Base-by-base conservation (phyloP, 1,139 yeast genomes). In the Zygosaccharomyces pseudobailii region DNA sequence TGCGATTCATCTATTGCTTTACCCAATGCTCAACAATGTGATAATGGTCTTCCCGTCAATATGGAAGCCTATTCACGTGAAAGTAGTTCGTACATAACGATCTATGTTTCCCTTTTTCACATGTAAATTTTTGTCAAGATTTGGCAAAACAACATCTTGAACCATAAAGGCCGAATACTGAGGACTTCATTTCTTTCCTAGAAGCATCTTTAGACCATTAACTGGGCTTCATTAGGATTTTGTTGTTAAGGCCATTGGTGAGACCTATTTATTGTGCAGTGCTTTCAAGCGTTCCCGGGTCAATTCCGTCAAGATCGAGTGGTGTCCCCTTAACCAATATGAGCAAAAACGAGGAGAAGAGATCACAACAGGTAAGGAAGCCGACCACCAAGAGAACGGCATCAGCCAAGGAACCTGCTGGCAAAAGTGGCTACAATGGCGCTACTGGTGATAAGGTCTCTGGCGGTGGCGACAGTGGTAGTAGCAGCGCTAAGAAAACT, bases 311-410 rank as follows among this genome's bases (percentile, higher is more conserved):
- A 13, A 38, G 23, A 38, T n/a, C 13, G 23, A 28, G 41, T 28
- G 33, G 41, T 28, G 32, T 38, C 33, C 41, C 41, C 41, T 38
- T 24, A 27, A 23, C 23, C 13, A 22, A 27, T 27, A 38, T 38
- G 41, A 38, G 41, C 32, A 38, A 27, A 23, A 38, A 38, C 22
- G 41, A 38, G 28, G 28, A 25, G 33, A 38, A 38, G 22, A 38
- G 41, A 8, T 17, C 41, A 25, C 41, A 38, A 13, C 22, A 32
- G 10, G 34, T 17, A 6, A 24, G n/a, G 21, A 38, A 38, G 41
- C 30, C 27, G 19, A 6, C 32, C 27, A 10, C 41, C 20, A 27
- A 21, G 22, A 21, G 2, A 22, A 4, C 38, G n/a, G n/a, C 13
- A 33, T 20, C 36, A 19, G 25, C 23, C n/a, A 41, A 45, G 39